Percentiles rank a stretch among this genome's conserved stretches.
These are phyloP conservation scores for Suillus discolor DNA, from an alignment of 768 basidiomycete species.

Conservation along the genomic window DNA sequence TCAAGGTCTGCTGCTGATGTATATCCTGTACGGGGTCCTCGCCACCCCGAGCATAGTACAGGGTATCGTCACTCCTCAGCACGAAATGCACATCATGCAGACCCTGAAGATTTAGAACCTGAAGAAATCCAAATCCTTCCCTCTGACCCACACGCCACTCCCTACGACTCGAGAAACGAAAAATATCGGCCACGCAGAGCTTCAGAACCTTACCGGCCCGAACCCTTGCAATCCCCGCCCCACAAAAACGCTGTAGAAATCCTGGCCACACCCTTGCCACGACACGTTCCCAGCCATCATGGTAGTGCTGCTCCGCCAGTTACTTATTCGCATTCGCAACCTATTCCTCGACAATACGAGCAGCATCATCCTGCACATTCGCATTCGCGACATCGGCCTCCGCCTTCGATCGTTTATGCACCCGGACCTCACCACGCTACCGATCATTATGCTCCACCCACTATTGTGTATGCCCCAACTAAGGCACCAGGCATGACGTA, in stretches of 20 bases:
- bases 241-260: slow-evolving; percentile 33
- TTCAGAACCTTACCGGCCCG: slow-evolving; percentile 31
- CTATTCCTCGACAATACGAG: slow-evolving; percentile 37
- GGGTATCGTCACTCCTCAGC: slow-evolving; percentile 13
- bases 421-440: slow-evolving; percentile 44
- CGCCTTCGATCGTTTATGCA: slow-evolving; percentile 64
- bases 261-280: slow-evolving; percentile 35
- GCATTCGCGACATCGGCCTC: slow-evolving; percentile 42
- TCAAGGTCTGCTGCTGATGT: slow-evolving; percentile 38
- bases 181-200: slow-evolving; percentile 34
- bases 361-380: slow-evolving; percentile 36
- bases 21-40: slow-evolving; percentile 32
- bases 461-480: slow-evolving; percentile 56
- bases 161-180: slow-evolving; percentile 29
- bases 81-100: slow-evolving; percentile 24
- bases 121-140: slow-evolving; percentile 69
- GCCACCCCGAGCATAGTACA: slow-evolving; percentile 30
- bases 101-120: slow-evolving; percentile 38
- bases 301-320: slow-evolving; percentile 27
- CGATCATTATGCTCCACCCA: slow-evolving; percentile 61
- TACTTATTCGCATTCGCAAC: slow-evolving; percentile 43
- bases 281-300: slow-evolving; percentile 26
- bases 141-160: slow-evolving; percentile 43
- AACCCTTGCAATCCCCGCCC: slow-evolving; percentile 20
- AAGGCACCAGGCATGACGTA: slow-evolving; percentile 66